Base-by-base conservation (phyloP, 345 rosid species). In the Sisymbrium altissimum region DNA sequence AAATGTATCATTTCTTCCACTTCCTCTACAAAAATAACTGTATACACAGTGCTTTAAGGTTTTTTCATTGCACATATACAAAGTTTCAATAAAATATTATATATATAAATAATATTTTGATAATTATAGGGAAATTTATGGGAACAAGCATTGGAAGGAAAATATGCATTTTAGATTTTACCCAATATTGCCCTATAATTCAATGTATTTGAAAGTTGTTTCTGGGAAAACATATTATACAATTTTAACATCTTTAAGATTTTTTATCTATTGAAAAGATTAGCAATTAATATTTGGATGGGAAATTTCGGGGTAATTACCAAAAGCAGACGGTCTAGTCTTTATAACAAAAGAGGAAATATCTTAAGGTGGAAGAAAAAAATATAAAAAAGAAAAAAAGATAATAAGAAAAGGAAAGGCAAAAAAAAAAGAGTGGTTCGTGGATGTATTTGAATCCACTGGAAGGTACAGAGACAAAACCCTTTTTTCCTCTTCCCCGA, bases 361-460 rank as follows among this genome's bases (percentile, higher is more conserved):
- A 70, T 70, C 80, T 70, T 70, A 77, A 7, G 53, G 55, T 39
- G 68, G 59, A 71, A 77, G 68, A 29, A 61, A 66, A 12, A 29
- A 41, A 61, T 33, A 35, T 6, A 4, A 33, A 59, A 7, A 41
- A 29, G 13, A n/a, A 35, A 19, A 17, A 49, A 29, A 32, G 13
- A 4, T 54, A 1, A 53, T 39, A 68, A 48, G 4, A 40, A 52
- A 39, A 53, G 0, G 4, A 54, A 52, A 32, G 4, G 4, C 25
- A 23, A 23, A 46, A 41, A 29, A 38, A 17, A 3, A 6, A 13
- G 6, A 23, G 40, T 32, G 29, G 44, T 35, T 72, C 79, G 80
- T 78, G 86, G 83, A 58, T 81, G 77, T 87, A 87, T 88, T 88
- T 85, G 86, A 84, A 82, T 84, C 86, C 86, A 79, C 82, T 78